Conservation (phyloP, 1,284 basidiomycete genomes). For the Moesziomyces antarcticus region DNA sequence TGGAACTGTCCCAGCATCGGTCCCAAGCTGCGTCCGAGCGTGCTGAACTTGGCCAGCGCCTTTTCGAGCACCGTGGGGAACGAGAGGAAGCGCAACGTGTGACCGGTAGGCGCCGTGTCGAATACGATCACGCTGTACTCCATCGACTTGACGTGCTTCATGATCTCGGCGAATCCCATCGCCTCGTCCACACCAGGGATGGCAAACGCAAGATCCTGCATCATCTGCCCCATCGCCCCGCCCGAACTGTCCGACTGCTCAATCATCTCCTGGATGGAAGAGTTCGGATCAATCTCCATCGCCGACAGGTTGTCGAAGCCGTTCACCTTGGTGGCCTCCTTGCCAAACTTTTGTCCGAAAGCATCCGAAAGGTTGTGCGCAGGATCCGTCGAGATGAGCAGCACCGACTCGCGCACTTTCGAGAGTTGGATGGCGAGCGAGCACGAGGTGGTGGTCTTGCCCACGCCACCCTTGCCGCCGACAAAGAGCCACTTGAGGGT, state of each 20-base stretch:
- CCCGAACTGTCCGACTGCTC: slow-evolving; percentile 88
- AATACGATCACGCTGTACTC: slow-evolving; percentile 99
- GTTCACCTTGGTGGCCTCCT: slow-evolving; percentile 98
- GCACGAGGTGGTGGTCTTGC: slow-evolving; percentile 67
- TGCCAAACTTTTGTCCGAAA: slow-evolving; percentile 98
- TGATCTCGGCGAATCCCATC: slow-evolving; percentile 99
- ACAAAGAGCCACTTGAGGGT: slow-evolving; percentile 67
- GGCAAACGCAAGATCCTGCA: slow-evolving; percentile 98
- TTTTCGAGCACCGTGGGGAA: slow-evolving; percentile 98
- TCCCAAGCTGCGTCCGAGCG: slow-evolving; percentile 89
- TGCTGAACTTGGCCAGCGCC: slow-evolving; percentile 91
- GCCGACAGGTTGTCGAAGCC: slow-evolving; percentile 96
- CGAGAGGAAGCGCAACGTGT: slow-evolving; percentile 96
- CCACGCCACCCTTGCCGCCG: slow-evolving; percentile 67
- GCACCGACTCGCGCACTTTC: slow-evolving; percentile 61
- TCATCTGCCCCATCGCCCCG: slow-evolving; percentile 94
- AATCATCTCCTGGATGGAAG: slow-evolving; percentile 98
- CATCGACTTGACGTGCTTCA: slow-evolving; percentile 99
- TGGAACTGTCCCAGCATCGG: slow-evolving; percentile 87
- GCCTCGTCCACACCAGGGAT: slow-evolving; percentile 99
- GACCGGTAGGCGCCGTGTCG: slow-evolving; percentile 97
- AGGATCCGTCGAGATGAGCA: slow-evolving; percentile 84
- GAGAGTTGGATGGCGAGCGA: slow-evolving; percentile 65
- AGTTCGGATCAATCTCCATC: slow-evolving; percentile 99
- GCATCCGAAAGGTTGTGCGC: slow-evolving; percentile 99